phyloP scores from a whole-genome alignment of 2,329 filamentous ascomycete species.

The Monosporascus ibericus region DNA sequence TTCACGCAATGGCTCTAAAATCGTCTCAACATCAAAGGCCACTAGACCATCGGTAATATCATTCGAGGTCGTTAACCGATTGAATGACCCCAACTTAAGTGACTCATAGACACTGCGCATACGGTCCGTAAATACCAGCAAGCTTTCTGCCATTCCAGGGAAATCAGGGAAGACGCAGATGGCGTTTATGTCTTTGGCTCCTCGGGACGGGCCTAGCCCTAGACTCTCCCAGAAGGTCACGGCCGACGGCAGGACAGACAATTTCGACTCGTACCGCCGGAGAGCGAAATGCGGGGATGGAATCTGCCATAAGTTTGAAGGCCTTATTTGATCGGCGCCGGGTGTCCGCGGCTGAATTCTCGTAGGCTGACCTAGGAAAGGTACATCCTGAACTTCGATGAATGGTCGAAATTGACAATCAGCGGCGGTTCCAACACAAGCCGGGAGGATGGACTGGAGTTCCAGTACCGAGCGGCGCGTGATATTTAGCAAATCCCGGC shows the following conservation, averaged over 20 bases:
- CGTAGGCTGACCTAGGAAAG: slow-evolving; percentile 44
- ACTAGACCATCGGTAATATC: slow-evolving; percentile 44
- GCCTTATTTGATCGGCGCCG: slow-evolving; percentile 41
- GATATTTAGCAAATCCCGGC: slow-evolving; percentile 35
- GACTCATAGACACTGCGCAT: slow-evolving; percentile 68
- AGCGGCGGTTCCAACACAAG: slow-evolving; percentile 35
- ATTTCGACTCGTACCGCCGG: slow-evolving; percentile 59
- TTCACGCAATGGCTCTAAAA: slow-evolving; percentile 33
- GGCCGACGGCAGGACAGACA: slow-evolving; percentile 70
- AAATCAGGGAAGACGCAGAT: slow-evolving; percentile 66
- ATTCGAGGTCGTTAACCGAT: slow-evolving; percentile 36
- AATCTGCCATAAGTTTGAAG: slow-evolving; percentile 54
- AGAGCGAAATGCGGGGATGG: slow-evolving; percentile 66
- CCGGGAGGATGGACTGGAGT: slow-evolving; percentile 38
- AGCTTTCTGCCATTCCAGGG: slow-evolving; percentile 55
- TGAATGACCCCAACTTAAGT: slow-evolving; percentile 64
- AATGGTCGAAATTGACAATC: slow-evolving; percentile 42
- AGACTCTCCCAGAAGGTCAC: slow-evolving; percentile 78
- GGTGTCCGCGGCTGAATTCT: slow-evolving; percentile 45
- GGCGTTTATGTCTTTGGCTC: slow-evolving; percentile 63
- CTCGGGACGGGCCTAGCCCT: slow-evolving; percentile 65
- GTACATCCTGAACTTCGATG: slow-evolving; percentile 52
- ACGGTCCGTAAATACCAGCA: slow-evolving; percentile 59
- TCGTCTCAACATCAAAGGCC: slow-evolving; percentile 42
- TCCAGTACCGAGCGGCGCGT: slow-evolving; percentile 43